Conservation (phyloP, 2,329 filamentous ascomycete species). For the Fusarium nodosum region DNA sequence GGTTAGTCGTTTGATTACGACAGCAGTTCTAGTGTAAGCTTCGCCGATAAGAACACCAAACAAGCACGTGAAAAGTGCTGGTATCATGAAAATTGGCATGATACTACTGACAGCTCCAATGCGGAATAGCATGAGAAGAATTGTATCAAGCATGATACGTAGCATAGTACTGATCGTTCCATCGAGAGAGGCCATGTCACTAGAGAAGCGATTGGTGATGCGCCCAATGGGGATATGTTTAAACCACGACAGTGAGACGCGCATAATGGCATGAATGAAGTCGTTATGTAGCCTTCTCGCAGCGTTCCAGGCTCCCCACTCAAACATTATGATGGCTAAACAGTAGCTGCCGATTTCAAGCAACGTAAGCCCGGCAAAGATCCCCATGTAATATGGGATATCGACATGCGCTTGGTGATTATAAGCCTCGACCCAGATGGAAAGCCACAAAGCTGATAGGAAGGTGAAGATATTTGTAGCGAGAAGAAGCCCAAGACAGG, state of each 20-base stretch:
- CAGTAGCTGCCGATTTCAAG: constrained; percentile 60
- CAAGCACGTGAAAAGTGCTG: constrained; percentile 60
- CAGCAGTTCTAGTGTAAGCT: constrained; percentile 65
- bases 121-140: constrained; percentile 60
- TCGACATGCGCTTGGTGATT: constrained; percentile 59
- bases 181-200: constrained; percentile 70
- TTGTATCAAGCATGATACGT: constrained; percentile 58
- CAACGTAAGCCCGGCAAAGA: constrained; percentile 64
- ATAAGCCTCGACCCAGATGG: constrained; percentile 68
- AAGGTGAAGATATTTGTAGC: constrained; percentile 60
- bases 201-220: constrained; percentile 68
- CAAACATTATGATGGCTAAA: constrained; percentile 62
- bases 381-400: constrained; percentile 65
- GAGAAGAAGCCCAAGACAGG: constrained; percentile 58
- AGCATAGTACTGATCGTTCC: constrained; percentile 62
- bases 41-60: constrained; percentile 63
- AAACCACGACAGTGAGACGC: constrained; percentile 69
- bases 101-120: constrained; percentile 64
- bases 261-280: constrained; percentile 66
- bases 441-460: constrained; percentile 63
- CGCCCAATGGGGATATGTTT: constrained; percentile 66
- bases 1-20: constrained; percentile 61
- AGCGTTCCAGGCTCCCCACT: constrained; percentile 69
- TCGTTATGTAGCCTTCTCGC: constrained; percentile 66
- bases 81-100: constrained; percentile 65